Base-by-base conservation (phyloP, 2,329 filamentous ascomycete species). In the Colletotrichum chrysophilum region DNA sequence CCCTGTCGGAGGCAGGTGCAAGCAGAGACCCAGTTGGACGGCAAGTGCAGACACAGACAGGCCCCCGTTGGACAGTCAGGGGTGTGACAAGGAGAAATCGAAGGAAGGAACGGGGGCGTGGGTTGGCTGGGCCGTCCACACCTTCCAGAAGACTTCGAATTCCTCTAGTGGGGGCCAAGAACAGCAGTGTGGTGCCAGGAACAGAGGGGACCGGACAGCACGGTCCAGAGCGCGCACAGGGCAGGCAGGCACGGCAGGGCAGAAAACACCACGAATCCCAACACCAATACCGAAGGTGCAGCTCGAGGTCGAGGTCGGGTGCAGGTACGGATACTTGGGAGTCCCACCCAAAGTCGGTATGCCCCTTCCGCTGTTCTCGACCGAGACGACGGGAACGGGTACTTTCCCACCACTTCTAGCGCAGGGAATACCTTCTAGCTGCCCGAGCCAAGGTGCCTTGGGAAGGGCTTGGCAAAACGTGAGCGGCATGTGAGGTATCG, bases 71-170 rank as follows among this genome's bases (percentile, higher is more conserved):
- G 55, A 13, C 36, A 48, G 24, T 48, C 65, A 34, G 65, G 66
- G 70, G 55, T 66, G 61, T 38, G 36, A 55, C 61, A 55, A 66
- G 61, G 61, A 12, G 61, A 24, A 36, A 62, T 69, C 55, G 70
- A 70, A 70, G 32, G 66, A 65, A 64, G 61, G 60, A 64, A 64
- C 30, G 30, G 61, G 32, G 32, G 14, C 18, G 21, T 56, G 34
- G 60, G 43, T 58, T 61, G 48, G 58, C 8, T 36, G 34, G 60
- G 26, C 60, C 55, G 58, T 38, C 73, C 73, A 75, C 64, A 56
- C 61, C 73, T 75, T 75, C 73, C 70, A 75, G 73, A 75, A 75
- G 55, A 52, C 58, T 75, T 75, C 73, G 56, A 64, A 65, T 34
- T 32, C n/a, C 43, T 52, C 68, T 18, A 18, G 72, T 71, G 68